Evolutionary conservation across 108 stramenopile genomes (phyloP), one percentile per base, ranked within the genome.

Genomic region (Mediolabrus comicus): DNA sequence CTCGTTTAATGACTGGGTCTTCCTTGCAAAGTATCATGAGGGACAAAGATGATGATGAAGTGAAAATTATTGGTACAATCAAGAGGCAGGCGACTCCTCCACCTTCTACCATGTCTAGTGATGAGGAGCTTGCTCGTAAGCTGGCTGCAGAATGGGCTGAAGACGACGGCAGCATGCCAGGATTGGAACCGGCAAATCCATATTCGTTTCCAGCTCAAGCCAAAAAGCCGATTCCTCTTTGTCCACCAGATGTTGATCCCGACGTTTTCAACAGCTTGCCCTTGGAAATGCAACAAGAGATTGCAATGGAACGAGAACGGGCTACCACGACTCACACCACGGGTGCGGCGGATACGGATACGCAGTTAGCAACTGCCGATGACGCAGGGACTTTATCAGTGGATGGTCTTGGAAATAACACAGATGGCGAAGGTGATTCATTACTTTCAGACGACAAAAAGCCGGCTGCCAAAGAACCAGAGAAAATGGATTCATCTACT

Each of bases 1-100:
- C 78, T 53, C 63, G 87, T 17, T 71, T 88, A 2, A 51, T 91
- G 74, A 82, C 83, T 38, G 90, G 87, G 11, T 84, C 87, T 13
- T 75, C 81, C 19, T 41, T 91, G 16, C 81, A 84, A 63, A 54
- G 58, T 38, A 81, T 91, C 19, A 68, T 91, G 60, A 3, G 24
- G 38, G 25, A 67, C 52, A 58, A 60, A 26, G 33, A 33, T 59
- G 36, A 29, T 43, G 24, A 30, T n/a, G 17, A 33, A 10, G 39
- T 63, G 36, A 26, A 22, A 61, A 62, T 61, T 29, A 22, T 16
- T 0, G 43, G 41, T 13, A 51, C 58, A 13, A 61, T 51, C 46
- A 46, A 51, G 14, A 14, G 43, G 43, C 53, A 29, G 64, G 27
- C 53, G 56, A 65, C 28, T 14, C 25, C 51, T 9, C 53, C 65